Percentiles rank a stretch among this genome's conserved stretches.
Conservation (phyloP, 352 stramenopile genomes). For the Plasmopara halstedii region DNA sequence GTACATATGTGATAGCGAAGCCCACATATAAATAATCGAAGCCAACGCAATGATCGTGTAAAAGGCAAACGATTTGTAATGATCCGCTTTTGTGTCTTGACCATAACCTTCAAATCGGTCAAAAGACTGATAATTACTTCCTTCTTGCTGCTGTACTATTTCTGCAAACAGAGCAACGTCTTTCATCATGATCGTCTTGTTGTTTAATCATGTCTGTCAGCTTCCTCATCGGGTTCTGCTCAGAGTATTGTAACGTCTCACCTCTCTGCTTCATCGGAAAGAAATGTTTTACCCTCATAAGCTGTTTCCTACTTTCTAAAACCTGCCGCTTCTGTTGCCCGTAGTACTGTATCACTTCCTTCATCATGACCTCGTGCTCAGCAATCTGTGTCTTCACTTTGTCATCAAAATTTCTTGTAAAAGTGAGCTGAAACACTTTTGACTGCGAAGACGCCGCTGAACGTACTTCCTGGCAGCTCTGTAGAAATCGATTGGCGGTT, state of each 20-base stretch:
- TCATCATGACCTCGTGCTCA: conserved; percentile 17
- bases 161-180: conserved; percentile 6
- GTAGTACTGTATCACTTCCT: conserved; percentile 20
- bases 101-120: not conserved
- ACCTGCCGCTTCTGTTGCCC: conserved; percentile 19
- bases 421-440: conserved; percentile 11
- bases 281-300: conserved; percentile 21
- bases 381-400: conserved; percentile 10
- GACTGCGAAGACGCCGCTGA: conserved; percentile 14
- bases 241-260: conserved; percentile 2
- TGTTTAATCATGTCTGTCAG: not conserved
- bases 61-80: conserved; percentile 20
- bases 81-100: not conserved
- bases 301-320: conserved; percentile 12
- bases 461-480: conserved; percentile 18
- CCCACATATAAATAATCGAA: conserved; percentile 28
- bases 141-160: conserved; percentile 4
- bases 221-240: not conserved
- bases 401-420: conserved; percentile 9
- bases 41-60: conserved; percentile 23
- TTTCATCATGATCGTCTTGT: not conserved
- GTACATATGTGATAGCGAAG: conserved; percentile 4
- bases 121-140: conserved; percentile 1
- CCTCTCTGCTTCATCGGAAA: conserved; percentile 8
- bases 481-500: conserved; percentile 15